Percentiles rank a stretch among this genome's conserved stretches.
These are phyloP conservation scores for Schizochytrium sp. DNA, from an alignment of 108 stramenopile genomes.

Conservation along the genomic window DNA sequence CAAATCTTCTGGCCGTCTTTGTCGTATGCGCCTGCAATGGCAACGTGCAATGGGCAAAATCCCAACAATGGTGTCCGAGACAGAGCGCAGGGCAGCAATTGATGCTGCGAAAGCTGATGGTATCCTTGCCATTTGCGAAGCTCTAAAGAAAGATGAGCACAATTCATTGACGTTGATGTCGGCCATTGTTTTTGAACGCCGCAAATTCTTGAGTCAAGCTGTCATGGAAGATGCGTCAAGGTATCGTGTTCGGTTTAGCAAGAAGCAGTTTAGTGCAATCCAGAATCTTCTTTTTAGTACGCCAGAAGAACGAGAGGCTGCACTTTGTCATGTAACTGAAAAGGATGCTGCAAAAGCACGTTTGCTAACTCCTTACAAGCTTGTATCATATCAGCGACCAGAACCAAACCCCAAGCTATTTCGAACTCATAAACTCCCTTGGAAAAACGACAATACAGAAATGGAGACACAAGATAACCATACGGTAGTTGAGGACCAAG, in stretches of 20 bases:
- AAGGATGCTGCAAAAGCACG: background rate
- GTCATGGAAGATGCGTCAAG: constrained; percentile 8
- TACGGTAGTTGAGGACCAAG: background rate
- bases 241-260: background rate
- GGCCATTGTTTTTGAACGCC: constrained; percentile 20
- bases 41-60: background rate
- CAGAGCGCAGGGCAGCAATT: background rate
- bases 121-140: constrained; percentile 19
- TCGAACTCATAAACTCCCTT: background rate
- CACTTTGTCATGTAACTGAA: background rate
- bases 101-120: constrained; percentile 21
- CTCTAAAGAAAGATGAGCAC: constrained; percentile 28
- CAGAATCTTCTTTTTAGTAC: background rate
- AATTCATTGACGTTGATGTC: background rate
- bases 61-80: background rate
- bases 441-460: background rate
- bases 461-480: background rate
- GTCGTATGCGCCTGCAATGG: background rate
- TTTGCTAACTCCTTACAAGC: no score
- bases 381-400: background rate
- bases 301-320: background rate
- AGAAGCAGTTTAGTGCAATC: constrained; percentile 5
- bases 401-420: background rate
- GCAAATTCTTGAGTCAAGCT: background rate
- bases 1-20: constrained; percentile 16